Base-by-base conservation (phyloP, 2,329 filamentous ascomycete genomes). In the Metarhizium brunneum region DNA sequence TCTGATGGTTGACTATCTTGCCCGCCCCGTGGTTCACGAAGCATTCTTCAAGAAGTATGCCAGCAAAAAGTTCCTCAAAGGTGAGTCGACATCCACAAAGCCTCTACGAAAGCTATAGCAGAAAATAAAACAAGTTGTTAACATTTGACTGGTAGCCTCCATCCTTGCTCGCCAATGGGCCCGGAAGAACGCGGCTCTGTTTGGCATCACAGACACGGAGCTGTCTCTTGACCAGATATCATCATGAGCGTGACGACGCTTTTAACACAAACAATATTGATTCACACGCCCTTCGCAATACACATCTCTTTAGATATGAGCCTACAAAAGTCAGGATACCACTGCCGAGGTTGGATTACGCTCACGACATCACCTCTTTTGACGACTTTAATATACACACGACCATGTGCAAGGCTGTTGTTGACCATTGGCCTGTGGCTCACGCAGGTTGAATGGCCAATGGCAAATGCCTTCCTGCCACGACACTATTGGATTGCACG, bases 31-130 rank as follows among this genome's bases (percentile, higher is more conserved):
- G 54, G 83, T 86, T 47, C 94, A 99, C 68, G 92, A 97, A 70
- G 95, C 94, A 42, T 96, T 99, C 80, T 97, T 96, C 81, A 96
- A 95, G 83, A 99, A 99, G 75, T 99, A 99, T 71, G 94, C 94
- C 56, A 95, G 90, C 83, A 99, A 97, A 80, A 96, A 96, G 76
- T 99, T 97, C 76, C 77, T 97, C 65, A 99, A 99, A 78, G 92
- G 92, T 96, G 84, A 75, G 81, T 64, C 11, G 20, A 48, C 7
- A 25, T 25, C 16, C 3, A 20, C 38, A 7, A 49, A 56, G 25
- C 25, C 4, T 25, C 25, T 25, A 25, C 25, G 25, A 29, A 49
- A 52, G 20, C 30, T 40, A 6, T 54, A 29, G 7, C 45, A 8
- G 16, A 13, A 16, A 29, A 13, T 13, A 8, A 45, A 20, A 11